Base-by-base conservation (phyloP, 2,329 filamentous ascomycete genomes). In the Colletotrichum lentis region DNA sequence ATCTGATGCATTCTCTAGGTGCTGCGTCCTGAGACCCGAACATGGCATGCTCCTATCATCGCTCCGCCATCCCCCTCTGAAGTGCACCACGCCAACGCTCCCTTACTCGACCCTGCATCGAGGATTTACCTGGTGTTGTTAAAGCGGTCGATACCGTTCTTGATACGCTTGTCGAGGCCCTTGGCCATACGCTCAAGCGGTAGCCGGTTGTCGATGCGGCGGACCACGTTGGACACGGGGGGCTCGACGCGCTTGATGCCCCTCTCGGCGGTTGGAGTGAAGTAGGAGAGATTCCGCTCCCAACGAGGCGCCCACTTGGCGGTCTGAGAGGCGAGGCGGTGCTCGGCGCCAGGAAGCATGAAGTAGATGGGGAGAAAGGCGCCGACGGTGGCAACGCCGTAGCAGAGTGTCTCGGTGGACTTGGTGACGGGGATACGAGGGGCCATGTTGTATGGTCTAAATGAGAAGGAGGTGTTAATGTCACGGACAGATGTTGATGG, bases 221-320 rank as follows among this genome's bases (percentile, higher is more conserved):
- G 78, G 37, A 86, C 79, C 55, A 81, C 80, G 67, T 77, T 78
- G 61, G 81, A 76, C 60, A 85, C 73, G 22, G 80, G 82, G 1
- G 83, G 84, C 73, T 85, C 79, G 61, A 85, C 79, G 60, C 82
- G 91, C 71, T 83, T 82, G 47, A 85, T 80, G 58, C 81, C 77
- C 22, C 78, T 77, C 75, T 84, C 80, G 35, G 81, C 80, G 18
- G 82, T 82, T n/a, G 79, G 77, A 10, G 79, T 77, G 74, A 88
- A 83, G 78, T 83, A 84, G 70, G 78, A 82, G 74, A 88, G 82
- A 76, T 86, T 87, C 61, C 81, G 80, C 77, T 88, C 85, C 86
- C 86, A 88, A 64, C 84, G 82, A 20, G 85, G 85, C 4, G 86
- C 86, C 86, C 86, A 88, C 73, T 84, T 83, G 67, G 80, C 79